Percentiles rank a stretch among this genome's conserved stretches.
phyloP scores from a whole-genome alignment of 73 alveolate species.

The Paramecium pentaurelia region DNA sequence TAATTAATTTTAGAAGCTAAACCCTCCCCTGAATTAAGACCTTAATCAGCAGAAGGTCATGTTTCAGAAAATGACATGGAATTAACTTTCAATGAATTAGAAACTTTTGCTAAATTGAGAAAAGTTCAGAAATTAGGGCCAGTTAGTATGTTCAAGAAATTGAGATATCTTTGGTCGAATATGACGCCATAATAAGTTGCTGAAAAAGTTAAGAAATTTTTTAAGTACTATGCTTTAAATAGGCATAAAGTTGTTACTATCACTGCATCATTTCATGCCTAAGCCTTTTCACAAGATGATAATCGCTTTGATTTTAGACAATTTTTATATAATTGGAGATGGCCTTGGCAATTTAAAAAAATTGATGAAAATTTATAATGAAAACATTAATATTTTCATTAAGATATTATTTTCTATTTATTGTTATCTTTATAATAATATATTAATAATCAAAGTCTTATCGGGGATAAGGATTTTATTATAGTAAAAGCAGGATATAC shows the following conservation, averaged over 20 bases:
- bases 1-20: constrained; percentile 46
- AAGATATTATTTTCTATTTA: neutral
- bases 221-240: constrained; percentile 75
- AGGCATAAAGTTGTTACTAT: constrained; percentile 80
- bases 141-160: constrained; percentile 75
- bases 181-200: constrained; percentile 68
- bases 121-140: constrained; percentile 88
- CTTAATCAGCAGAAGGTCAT: neutral
- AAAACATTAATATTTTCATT: neutral
- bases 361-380: constrained; percentile 76
- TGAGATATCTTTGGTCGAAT: constrained; percentile 79
- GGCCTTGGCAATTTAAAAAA: constrained; percentile 82
- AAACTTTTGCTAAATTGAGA: constrained; percentile 75
- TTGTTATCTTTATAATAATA: neutral
- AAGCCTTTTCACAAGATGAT: constrained; percentile 90
- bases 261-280: constrained; percentile 95
- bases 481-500: constrained; percentile 22
- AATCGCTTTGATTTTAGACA: constrained; percentile 88
- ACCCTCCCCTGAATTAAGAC: constrained; percentile 52
- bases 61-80: constrained; percentile 89
- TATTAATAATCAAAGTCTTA: neutral
- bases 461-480: neutral
- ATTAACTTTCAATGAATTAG: constrained; percentile 83
- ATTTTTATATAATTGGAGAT: constrained; percentile 79
- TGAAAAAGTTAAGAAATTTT: constrained; percentile 85